Evolutionary conservation across 2,329 filamentous ascomycete species (phyloP), one percentile per base, ranked within the genome.

Genomic region (Verticillium nubilum): DNA sequence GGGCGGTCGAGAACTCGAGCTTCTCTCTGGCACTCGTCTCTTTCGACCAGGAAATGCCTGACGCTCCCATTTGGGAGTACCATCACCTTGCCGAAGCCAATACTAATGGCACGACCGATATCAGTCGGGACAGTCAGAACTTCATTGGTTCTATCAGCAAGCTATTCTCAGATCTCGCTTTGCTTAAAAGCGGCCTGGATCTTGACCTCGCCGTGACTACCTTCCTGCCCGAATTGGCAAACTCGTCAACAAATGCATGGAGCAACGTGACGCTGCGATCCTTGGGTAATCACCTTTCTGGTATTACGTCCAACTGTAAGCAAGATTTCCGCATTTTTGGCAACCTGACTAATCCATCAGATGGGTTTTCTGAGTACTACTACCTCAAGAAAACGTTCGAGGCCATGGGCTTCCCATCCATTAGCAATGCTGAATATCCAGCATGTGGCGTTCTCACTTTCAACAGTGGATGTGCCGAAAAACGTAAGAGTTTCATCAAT

Each of bases 131-230:
- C 58, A 75, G 74, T 0, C 74, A 78, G 63, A 79, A 77, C 47
- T 66, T 78, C 3, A 70, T 79, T 31, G 77, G 74, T 0, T 78
- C 74, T 0, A 64, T 78, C 5, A 72, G 71, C 0, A 79, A 79
- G 19, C 68, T 75, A 0, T 64, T 78, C 27, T 72, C 76, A 0
- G 73, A 70, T 15, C 68, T 76, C 13, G 25, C 77, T 1, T 55
- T 78, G 17, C 57, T 78, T 2, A 72, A 72, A 50, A 73, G 69
- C 17, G 70, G 70, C 0, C 56, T 77, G 2, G 61, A 74, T 29
- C 29, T 74, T 0, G 70, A 75, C 28, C 63, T 66, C 1, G 64
- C 71, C 0, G 63, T 78, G 3, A 73, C 70, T 0, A 65, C 73
- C 31, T 76, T 68, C 33, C 62, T 79, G 4, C 74, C 74, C 0